These are phyloP conservation scores for Xylaria arbuscula DNA, from an alignment of 2,329 filamentous ascomycete species.

Conservation along the genomic window DNA sequence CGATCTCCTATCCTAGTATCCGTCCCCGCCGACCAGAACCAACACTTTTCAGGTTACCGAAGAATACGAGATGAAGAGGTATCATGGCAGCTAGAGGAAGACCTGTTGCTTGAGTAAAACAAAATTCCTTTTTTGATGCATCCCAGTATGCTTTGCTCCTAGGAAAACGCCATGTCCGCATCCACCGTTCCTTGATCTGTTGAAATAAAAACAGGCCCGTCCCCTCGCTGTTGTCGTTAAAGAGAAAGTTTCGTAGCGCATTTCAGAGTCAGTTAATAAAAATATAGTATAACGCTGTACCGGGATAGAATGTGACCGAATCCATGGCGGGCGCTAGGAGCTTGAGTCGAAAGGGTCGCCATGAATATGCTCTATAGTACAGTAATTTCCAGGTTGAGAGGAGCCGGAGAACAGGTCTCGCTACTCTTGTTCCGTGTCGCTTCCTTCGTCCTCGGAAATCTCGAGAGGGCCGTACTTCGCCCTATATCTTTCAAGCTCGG, in stretches of 20 bases:
- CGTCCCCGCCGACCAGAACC: neutral
- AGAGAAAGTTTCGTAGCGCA: conserved; percentile 45
- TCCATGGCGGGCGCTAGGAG: conserved; percentile 10
- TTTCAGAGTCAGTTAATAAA: conserved; percentile 40
- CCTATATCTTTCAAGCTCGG: conserved; percentile 72
- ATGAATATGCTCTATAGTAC: conserved; percentile 34
- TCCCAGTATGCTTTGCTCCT: conserved; percentile 35
- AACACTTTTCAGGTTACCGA: conserved; percentile 20
- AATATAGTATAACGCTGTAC: conserved; percentile 40
- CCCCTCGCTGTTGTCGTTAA: conserved; percentile 36
- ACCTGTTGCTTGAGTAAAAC: conserved; percentile 16
- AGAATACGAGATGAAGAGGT: conserved; percentile 27
- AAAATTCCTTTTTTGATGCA: conserved; percentile 33
- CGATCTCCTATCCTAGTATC: conserved; percentile 17
- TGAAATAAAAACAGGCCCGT: conserved; percentile 22
- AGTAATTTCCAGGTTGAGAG: conserved; percentile 10
- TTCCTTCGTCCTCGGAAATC: conserved; percentile 49
- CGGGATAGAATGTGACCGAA: conserved; percentile 22
- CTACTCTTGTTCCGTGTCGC: conserved; percentile 53
- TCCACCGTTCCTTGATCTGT: neutral
- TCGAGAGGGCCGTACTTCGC: conserved; percentile 61
- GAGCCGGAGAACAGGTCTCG: neutral
- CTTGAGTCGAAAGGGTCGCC: conserved; percentile 19
- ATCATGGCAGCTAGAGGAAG: conserved; percentile 15
- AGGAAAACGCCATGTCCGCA: conserved; percentile 30